These are phyloP conservation scores for Cephalotrichum gorgonifer DNA, from an alignment of 2,329 filamentous ascomycete species.

Conservation along the genomic window DNA sequence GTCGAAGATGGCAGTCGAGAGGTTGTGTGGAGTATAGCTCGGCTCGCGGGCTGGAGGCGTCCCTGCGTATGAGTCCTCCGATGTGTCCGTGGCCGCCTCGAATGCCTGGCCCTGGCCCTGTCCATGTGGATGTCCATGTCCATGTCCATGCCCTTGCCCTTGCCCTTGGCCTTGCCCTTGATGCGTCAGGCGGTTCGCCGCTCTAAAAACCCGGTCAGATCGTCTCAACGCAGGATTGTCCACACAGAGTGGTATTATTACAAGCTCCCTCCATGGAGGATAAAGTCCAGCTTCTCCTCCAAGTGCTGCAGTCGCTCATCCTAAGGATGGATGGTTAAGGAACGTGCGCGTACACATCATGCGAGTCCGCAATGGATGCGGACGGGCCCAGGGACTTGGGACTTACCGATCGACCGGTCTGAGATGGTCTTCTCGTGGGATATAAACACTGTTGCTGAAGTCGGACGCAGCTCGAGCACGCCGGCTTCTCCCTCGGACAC, in stretches of 20 bases:
- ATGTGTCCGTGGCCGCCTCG: constrained; percentile 17
- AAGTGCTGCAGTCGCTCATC: constrained; percentile 39
- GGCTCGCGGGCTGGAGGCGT: constrained; percentile 16
- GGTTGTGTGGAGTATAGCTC: constrained; percentile 13
- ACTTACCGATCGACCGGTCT: constrained; percentile 33
- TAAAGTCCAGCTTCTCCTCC: constrained; percentile 40
- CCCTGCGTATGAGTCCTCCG: constrained; percentile 23
- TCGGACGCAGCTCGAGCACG: constrained; percentile 38
- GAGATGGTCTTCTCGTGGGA: constrained; percentile 24
- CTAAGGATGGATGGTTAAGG: constrained; percentile 18
- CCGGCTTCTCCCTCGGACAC: constrained; percentile 39
- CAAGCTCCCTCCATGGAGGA: constrained; percentile 28
- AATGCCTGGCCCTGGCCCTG: constrained; percentile 14
- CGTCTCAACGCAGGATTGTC: neutral
- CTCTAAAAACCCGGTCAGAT: neutral
- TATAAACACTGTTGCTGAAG: constrained; percentile 37
- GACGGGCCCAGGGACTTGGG: constrained; percentile 1
- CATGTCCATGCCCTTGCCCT: too few species aligned
- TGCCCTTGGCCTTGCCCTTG: constrained; percentile 9
- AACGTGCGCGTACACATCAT: neutral
- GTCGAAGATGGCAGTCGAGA: constrained; percentile 16
- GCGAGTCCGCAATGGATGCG: neutral
- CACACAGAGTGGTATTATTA: constrained; percentile 15
- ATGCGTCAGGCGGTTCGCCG: neutral
- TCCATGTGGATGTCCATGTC: too few species aligned